These are phyloP conservation scores for Purpureocillium takamizusanense DNA, from an alignment of 2,329 filamentous ascomycete species.

Conservation along the genomic window DNA sequence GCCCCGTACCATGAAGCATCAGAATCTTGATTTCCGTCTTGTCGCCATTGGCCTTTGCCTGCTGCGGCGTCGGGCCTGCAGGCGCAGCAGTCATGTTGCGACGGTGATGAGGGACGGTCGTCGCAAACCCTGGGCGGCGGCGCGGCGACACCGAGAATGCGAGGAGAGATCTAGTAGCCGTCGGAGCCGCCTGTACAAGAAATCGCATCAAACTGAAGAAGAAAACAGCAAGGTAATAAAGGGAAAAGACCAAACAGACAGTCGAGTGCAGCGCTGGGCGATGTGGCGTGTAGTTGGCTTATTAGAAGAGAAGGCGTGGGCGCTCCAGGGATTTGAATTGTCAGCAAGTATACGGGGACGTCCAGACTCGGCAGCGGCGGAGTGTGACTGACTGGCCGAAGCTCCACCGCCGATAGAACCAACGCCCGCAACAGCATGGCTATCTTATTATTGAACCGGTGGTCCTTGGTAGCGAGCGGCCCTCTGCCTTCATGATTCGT, in stretches of 20 bases:
- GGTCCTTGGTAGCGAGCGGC: too few species aligned
- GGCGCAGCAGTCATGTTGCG: slow-evolving; percentile 18
- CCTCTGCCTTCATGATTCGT: too few species aligned
- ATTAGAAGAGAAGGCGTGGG: too few species aligned
- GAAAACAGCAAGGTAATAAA: neutral
- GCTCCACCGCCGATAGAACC: neutral
- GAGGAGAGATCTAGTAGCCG: slow-evolving; percentile 10
- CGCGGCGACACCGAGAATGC: neutral
- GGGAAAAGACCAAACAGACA: neutral
- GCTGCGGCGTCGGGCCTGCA: slow-evolving; percentile 13
- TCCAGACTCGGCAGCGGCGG: neutral
- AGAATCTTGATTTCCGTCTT: slow-evolving; percentile 56
- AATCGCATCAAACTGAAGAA: slow-evolving; percentile 10
- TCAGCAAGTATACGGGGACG: neutral
- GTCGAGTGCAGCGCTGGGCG: too few species aligned
- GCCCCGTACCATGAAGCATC: slow-evolving; percentile 60
- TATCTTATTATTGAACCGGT: too few species aligned
- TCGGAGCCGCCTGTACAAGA: slow-evolving; percentile 6
- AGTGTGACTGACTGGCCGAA: neutral
- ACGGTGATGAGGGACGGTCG: neutral
- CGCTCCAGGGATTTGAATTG: neutral
- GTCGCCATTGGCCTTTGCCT: slow-evolving; percentile 21
- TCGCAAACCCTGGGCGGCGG: neutral
- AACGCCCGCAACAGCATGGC: too few species aligned
- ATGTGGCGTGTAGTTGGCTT: neutral